A percentile compares a stretch with the other conserved stretches of the same genome.
These are phyloP conservation scores for Termitomyces heimii DNA, from an alignment of 768 basidiomycete genomes.

Conservation along the genomic window DNA sequence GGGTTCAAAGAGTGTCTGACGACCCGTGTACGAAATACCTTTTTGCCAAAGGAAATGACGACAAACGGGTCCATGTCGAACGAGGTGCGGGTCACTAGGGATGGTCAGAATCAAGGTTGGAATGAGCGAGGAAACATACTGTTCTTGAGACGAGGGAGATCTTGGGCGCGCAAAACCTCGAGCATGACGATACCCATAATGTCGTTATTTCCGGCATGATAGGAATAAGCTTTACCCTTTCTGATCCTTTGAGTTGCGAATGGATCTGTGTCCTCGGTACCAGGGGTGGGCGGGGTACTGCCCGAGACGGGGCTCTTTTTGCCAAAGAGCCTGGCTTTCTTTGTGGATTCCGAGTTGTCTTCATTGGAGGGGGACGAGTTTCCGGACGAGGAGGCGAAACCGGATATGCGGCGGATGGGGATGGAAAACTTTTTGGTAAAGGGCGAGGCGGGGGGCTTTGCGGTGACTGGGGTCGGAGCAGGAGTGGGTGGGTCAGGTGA, in stretches of 20 bases:
- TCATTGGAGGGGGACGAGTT: neutral
- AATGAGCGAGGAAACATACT: conserved; percentile 43
- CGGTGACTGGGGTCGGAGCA: neutral
- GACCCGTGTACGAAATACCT: conserved; percentile 90
- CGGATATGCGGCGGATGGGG: neutral
- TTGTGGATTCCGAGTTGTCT: neutral
- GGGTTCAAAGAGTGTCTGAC: conserved; percentile 82
- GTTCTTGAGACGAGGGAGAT: conserved; percentile 82
- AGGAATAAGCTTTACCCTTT: conserved; percentile 35
- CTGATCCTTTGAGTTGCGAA: conserved; percentile 10
- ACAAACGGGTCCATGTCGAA: conserved; percentile 99
- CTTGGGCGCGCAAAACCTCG: conserved; percentile 79
- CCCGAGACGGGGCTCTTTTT: neutral
- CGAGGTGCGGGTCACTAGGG: conserved; percentile 72
- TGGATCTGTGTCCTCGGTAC: neutral
- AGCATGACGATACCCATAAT: conserved; percentile 94
- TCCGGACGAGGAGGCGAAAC: neutral
- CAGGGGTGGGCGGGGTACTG: neutral
- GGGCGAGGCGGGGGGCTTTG: neutral
- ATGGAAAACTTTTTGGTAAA: neutral
- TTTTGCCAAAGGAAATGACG: conserved; percentile 94
- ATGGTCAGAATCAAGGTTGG: neutral
- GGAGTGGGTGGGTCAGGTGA: conserved; percentile 2
- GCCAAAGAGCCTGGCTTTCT: neutral
- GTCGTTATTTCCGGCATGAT: conserved; percentile 62